Percentiles rank a stretch among this genome's conserved stretches.
These are phyloP conservation scores for Elaeagnus macrophylla DNA, from an alignment of 306 rosid species.

Conservation along the genomic window DNA sequence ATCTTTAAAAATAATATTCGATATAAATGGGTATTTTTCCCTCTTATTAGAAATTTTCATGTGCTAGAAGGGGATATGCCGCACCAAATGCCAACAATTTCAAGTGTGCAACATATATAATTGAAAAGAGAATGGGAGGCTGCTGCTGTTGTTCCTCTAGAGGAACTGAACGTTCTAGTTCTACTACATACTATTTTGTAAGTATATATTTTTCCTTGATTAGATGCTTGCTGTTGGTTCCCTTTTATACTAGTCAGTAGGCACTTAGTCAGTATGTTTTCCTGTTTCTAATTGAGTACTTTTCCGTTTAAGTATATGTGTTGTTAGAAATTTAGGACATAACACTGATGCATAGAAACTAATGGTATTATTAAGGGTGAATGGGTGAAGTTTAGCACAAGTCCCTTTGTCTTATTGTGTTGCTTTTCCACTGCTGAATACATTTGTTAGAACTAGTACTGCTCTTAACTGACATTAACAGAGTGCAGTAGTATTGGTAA, in stretches of 20 bases:
- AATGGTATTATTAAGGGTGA: neutral
- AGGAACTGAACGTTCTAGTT: conserved; percentile 39
- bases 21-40: too few relatives aligned
- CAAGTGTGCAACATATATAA: conserved; percentile 30
- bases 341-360: neutral
- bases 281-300: neutral
- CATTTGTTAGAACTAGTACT: neutral
- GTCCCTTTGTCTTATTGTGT: neutral
- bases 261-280: neutral
- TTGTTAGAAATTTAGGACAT: neutral
- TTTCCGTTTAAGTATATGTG: neutral
- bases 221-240: conserved; percentile 5
- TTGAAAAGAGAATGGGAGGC: conserved; percentile 58
- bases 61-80: conserved; percentile 36
- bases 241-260: conserved; percentile 1
- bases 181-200: conserved; percentile 53
- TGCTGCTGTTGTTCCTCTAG: conserved; percentile 75
- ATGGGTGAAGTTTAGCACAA: neutral
- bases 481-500: neutral
- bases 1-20: too few relatives aligned
- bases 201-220: conserved; percentile 23
- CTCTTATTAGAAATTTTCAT: conserved; percentile 6
- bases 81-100: conserved; percentile 20
- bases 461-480: neutral
- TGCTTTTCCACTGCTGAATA: neutral